A percentile compares a stretch with the other conserved stretches of the same genome.
Evolutionary conservation across 768 basidiomycete species (phyloP).

Genomic region (Lentinula detonsa): DNA sequence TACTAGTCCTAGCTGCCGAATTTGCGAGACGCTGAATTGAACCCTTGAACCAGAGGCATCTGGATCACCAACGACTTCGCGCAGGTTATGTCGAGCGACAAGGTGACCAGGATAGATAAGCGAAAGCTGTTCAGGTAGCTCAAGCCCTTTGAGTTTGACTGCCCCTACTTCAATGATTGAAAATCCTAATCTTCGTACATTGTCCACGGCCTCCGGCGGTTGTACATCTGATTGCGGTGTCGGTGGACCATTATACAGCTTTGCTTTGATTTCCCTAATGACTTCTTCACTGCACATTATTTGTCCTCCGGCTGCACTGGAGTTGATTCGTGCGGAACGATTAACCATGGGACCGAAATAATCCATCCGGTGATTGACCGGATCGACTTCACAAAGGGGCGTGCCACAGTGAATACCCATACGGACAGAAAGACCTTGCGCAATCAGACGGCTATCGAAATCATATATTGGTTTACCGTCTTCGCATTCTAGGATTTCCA

Average conservation of each 20-base stretch:
- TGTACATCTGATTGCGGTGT: constrained; percentile 58
- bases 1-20: constrained; percentile 65
- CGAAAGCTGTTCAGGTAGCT: constrained; percentile 85
- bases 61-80: constrained; percentile 26
- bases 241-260: constrained; percentile 49
- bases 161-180: constrained; percentile 77
- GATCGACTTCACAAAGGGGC: constrained; percentile 88
- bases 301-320: constrained; percentile 85
- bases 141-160: constrained; percentile 89
- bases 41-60: constrained; percentile 41
- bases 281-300: constrained; percentile 90
- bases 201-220: constrained; percentile 60
- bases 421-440: constrained; percentile 86
- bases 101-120: constrained; percentile 74
- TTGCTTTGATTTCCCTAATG: constrained; percentile 71
- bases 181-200: constrained; percentile 67
- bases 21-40: constrained; percentile 69
- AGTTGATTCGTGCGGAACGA: constrained; percentile 79
- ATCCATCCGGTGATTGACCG: constrained; percentile 92
- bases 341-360: constrained; percentile 98
- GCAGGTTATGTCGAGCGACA: constrained; percentile 61
- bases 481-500: constrained; percentile 88
- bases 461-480: constrained; percentile 83
- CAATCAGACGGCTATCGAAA: constrained; percentile 57
- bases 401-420: constrained; percentile 96